A percentile compares a stretch with the other conserved stretches of the same genome.
Conservation (phyloP, 805 yeast species). For the Candida boleticola region DNA sequence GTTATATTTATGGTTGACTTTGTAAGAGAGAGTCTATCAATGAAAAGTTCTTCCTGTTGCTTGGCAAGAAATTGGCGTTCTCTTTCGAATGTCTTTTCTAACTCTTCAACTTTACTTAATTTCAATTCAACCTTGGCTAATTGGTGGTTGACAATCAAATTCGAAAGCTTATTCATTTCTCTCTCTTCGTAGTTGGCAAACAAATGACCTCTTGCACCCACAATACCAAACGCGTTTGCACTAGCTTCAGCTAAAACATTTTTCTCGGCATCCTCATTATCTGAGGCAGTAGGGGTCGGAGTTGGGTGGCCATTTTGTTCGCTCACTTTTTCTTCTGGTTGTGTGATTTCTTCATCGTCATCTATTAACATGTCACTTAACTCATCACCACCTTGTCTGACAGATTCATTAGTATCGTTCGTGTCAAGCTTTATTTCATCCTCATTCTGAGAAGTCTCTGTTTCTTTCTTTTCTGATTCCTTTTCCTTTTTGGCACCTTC, state of each 20-base stretch:
- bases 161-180: slow-evolving; percentile 61
- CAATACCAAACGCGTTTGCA: slow-evolving; percentile 65
- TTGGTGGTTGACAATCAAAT: slow-evolving; percentile 59
- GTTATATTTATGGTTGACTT: slow-evolving; percentile 54
- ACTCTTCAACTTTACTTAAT: slow-evolving; percentile 52
- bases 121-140: slow-evolving; percentile 64
- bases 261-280: not conserved
- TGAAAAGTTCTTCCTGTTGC: slow-evolving; percentile 64
- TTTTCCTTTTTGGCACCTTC: slow-evolving; percentile 8
- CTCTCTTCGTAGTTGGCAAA: slow-evolving; percentile 81
- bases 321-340: slow-evolving; percentile 8
- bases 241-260: slow-evolving; percentile 42
- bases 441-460: slow-evolving; percentile 4
- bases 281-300: not conserved
- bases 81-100: slow-evolving; percentile 64
- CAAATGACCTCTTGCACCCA: slow-evolving; percentile 76
- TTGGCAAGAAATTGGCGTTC: slow-evolving; percentile 59
- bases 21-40: slow-evolving; percentile 65
- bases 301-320: slow-evolving; percentile 7
- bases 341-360: slow-evolving; percentile 8
- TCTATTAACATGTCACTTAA: slow-evolving; percentile 12
- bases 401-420: slow-evolving; percentile 10
- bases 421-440: too few species aligned
- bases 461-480: slow-evolving; percentile 7
- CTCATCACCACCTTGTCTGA: slow-evolving; percentile 10